These are phyloP conservation scores for Hordeum vulgare DNA, from an alignment of 176 grass and related monocot species.

Conservation along the genomic window DNA sequence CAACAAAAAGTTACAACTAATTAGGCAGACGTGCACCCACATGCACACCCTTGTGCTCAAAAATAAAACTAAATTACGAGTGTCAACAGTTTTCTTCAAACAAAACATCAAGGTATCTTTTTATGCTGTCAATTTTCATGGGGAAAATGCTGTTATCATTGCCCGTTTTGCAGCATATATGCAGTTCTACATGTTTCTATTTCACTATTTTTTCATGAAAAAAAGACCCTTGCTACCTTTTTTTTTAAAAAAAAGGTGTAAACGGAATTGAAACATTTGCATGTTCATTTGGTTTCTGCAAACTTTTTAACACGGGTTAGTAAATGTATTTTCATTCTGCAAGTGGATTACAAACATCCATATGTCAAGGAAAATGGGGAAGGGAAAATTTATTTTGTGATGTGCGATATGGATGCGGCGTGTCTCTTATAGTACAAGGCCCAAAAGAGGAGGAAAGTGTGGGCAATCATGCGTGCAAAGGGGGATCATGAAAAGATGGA, in stretches of 20 bases:
- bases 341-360: background rate
- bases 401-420: background rate
- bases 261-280: background rate
- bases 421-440: constrained; percentile 27
- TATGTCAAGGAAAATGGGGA: background rate
- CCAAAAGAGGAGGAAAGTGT: constrained; percentile 29
- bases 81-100: background rate
- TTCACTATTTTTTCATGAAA: background rate
- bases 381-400: background rate
- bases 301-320: background rate
- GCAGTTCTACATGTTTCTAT: background rate
- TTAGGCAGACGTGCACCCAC: background rate
- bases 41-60: background rate
- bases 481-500: constrained; percentile 21
- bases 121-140: background rate
- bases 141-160: background rate
- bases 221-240: background rate
- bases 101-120: background rate
- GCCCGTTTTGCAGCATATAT: background rate
- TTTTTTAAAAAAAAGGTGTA: background rate
- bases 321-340: background rate
- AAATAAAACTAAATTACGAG: background rate
- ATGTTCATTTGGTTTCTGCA: background rate
- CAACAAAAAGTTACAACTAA: constrained; percentile 38
- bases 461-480: constrained; percentile 30